phyloP scores from a whole-genome alignment of 495 filamentous ascomycete genomes.

The Hyaloscypha variabilis region DNA sequence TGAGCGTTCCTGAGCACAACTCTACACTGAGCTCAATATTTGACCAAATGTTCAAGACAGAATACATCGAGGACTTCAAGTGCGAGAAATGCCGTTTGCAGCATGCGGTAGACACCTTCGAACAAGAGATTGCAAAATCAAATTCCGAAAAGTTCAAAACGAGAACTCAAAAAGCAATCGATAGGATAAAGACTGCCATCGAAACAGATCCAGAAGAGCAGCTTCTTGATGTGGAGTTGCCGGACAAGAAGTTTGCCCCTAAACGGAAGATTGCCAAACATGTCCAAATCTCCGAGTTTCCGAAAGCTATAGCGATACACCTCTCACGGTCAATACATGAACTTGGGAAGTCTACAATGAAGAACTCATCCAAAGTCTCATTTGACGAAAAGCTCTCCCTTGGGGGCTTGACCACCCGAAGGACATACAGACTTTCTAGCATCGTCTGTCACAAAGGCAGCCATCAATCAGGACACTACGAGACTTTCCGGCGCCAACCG shows the following conservation, averaged over 20 bases:
- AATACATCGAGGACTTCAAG: slow-evolving; percentile 95
- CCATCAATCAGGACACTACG: slow-evolving; percentile 96
- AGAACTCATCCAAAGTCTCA: slow-evolving; percentile 90
- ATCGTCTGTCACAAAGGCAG: slow-evolving; percentile 94
- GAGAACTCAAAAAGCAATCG: slow-evolving; percentile 58
- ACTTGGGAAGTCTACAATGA: slow-evolving; percentile 69
- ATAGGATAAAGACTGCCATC: slow-evolving; percentile 61
- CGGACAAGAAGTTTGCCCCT: slow-evolving; percentile 70
- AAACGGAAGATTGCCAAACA: slow-evolving; percentile 84
- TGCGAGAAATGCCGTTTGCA: slow-evolving; percentile 91
- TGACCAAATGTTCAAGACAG: slow-evolving; percentile 90
- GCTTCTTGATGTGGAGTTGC: slow-evolving; percentile 70
- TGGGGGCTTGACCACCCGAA: slow-evolving; percentile 76
- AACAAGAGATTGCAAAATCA: slow-evolving; percentile 47
- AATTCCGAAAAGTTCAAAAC: slow-evolving; percentile 40
- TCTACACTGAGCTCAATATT: slow-evolving; percentile 67
- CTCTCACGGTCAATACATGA: slow-evolving; percentile 92
- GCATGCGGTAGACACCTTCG: slow-evolving; percentile 63
- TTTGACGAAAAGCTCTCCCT: slow-evolving; percentile 86
- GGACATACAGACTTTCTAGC: slow-evolving; percentile 81
- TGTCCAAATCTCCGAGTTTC: slow-evolving; percentile 82
- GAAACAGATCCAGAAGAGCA: slow-evolving; percentile 73
- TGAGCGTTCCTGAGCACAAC: slow-evolving; percentile 80
- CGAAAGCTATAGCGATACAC: slow-evolving; percentile 88
- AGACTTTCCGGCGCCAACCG: slow-evolving; percentile 91